Evolutionary conservation across 202 grass and related monocot genomes (phyloP).

Genomic region (Sporobolus alterniflorus): DNA sequence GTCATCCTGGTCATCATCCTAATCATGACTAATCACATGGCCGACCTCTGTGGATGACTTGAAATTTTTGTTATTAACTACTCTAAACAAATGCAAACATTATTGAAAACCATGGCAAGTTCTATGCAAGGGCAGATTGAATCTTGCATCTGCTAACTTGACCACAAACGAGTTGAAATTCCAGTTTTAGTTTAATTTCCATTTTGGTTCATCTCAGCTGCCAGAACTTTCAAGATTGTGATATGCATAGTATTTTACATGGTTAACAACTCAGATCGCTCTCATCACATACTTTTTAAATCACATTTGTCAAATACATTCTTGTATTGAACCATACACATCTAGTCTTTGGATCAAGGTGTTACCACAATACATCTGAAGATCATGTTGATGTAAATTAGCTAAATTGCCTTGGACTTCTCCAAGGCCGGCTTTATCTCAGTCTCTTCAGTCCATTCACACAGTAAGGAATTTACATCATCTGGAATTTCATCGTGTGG

Average conservation of each 20-base stretch:
- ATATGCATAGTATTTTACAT: neutral
- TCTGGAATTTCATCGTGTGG: constrained; percentile 89
- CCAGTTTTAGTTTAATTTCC: neutral
- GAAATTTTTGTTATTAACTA: no score
- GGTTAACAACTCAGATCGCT: neutral
- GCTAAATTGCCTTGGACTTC: constrained; percentile 41
- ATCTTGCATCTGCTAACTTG: constrained; percentile 28
- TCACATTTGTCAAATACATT: neutral
- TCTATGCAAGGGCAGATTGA: constrained; percentile 6
- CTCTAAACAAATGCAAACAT: constrained; percentile 33
- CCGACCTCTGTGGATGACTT: no score
- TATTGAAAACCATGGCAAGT: constrained; percentile 13
- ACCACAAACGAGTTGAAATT: neutral
- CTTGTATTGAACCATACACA: neutral
- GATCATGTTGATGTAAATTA: constrained; percentile 26
- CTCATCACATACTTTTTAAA: neutral
- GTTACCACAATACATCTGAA: neutral
- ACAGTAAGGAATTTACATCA: constrained; percentile 74
- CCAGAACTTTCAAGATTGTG: constrained; percentile 8
- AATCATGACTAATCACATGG: no score
- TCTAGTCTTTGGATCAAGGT: constrained; percentile 9
- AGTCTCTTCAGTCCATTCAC: constrained; percentile 59
- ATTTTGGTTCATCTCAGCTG: neutral
- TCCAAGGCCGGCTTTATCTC: constrained; percentile 47
- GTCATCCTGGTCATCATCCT: no score